Evolutionary conservation across 148 eudicot genomes (phyloP).

Genomic region (Rhododendron molle): DNA sequence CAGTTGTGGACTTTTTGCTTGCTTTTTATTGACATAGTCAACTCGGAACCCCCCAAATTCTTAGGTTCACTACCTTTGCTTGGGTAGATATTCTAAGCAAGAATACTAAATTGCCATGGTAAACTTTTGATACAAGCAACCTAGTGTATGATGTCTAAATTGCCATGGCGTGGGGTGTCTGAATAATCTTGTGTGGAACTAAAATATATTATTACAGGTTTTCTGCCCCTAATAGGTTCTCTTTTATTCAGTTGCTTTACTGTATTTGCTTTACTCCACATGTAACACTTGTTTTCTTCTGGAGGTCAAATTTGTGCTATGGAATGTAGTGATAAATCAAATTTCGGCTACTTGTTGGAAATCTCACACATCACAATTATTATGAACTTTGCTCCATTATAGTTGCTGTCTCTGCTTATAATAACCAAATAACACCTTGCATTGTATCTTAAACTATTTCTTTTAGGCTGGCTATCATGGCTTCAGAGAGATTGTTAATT

Average conservation of each 20-base stretch:
- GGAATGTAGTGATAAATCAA: background rate
- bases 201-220: background rate
- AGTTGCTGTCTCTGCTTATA: constrained; percentile 1
- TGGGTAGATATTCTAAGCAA: background rate
- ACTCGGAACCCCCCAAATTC: background rate
- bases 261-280: background rate
- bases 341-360: background rate
- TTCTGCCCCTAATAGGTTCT: background rate
- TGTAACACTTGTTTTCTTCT: background rate
- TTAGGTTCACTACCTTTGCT: background rate
- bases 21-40: background rate
- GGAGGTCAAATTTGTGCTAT: background rate
- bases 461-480: constrained; percentile 89
- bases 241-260: background rate
- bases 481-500: constrained; percentile 78
- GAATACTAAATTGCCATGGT: background rate
- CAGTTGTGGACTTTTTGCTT: background rate
- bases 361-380: background rate
- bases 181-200: background rate
- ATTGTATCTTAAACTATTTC: constrained; percentile 10
- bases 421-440: constrained; percentile 11
- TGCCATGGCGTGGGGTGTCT: background rate
- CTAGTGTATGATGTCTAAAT: background rate
- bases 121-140: background rate
- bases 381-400: background rate